Evolutionary conservation across 2,329 filamentous ascomycete genomes (phyloP), one percentile per base, ranked within the genome.

Genomic region (Sporothrix sp.): DNA sequence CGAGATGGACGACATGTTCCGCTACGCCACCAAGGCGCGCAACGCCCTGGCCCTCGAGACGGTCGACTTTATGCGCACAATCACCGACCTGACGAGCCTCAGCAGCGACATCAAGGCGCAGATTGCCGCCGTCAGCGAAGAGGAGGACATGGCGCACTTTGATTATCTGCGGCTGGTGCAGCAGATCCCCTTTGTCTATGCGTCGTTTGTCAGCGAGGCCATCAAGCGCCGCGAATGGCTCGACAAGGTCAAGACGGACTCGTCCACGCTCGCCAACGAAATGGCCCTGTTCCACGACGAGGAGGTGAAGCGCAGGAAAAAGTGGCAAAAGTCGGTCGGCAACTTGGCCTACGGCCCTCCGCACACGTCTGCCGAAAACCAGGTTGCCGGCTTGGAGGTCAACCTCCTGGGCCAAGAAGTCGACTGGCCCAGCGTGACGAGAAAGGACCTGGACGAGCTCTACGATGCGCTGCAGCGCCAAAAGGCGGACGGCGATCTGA

Each of bases 261-360:
- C 91, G 1, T 82, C 86, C 2, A 87, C 85, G 0, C 70, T 98
- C 23, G 88, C 89, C 23, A 94, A 97, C 63, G 91, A 97, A 62
- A 87, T 97, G 76, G 87, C 89, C 2, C 72, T 87, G 1, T 91
- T 94, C 56, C 87, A 93, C 61, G 90, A 96, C 54, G 93, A 97
- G 65, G 93, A 98, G 64, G 79, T 87, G 46, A 89, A 91, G 59
- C 76, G 93, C 47, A 79, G 93, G 40, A 86, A 85, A 60, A 94
- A 86, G 61, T 98, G 93, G 93, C 76, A 91, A 54, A 94, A 89
- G 61, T 84, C 79, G 57, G 84, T 94, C 42, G 88, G 87, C 7
- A 82, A 82, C 45, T 38, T 57, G 60, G 82, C 83, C 38, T 84
- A 87, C 51, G 81, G 80, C 14, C 69, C 76, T 4, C 81, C 90